Percentiles rank a stretch among this genome's conserved stretches.
Evolutionary conservation across 805 yeast species (phyloP).

Genomic region (Teunomyces gatunensis): DNA sequence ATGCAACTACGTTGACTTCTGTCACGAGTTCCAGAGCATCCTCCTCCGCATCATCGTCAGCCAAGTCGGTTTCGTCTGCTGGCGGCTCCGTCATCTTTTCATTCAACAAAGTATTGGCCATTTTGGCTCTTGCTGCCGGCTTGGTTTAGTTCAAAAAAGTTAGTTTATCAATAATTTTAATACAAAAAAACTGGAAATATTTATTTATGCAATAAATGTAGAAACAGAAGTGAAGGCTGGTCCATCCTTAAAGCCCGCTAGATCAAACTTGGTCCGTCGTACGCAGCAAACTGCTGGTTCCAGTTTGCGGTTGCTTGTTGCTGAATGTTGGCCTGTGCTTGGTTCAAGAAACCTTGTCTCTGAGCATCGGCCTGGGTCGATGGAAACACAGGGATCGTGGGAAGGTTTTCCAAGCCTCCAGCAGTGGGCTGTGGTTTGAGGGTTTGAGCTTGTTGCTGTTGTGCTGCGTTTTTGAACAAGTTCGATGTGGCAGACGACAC

Average conservation of each 20-base stretch:
- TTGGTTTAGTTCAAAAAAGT: not conserved
- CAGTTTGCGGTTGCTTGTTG: constrained; percentile 15
- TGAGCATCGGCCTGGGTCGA: constrained; percentile 52
- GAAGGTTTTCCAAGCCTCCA: constrained; percentile 68
- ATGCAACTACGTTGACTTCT: constrained; percentile 19
- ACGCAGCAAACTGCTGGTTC: constrained; percentile 9
- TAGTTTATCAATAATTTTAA: not conserved
- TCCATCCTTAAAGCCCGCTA: constrained; percentile 2
- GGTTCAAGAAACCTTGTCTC: constrained; percentile 31
- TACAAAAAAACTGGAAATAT: not conserved
- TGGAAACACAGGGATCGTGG: constrained; percentile 68
- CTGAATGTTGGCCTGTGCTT: constrained; percentile 36
- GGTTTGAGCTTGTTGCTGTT: constrained; percentile 22
- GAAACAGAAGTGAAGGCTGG: not conserved
- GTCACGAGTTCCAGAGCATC: constrained; percentile 15
- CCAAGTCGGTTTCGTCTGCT: not conserved
- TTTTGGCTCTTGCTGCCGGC: not conserved
- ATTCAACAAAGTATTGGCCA: not conserved
- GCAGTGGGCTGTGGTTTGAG: constrained; percentile 59
- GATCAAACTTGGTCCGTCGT: constrained; percentile 26
- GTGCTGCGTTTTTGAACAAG: constrained; percentile 25
- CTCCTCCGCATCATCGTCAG: constrained; percentile 6
- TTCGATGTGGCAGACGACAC: constrained; percentile 34
- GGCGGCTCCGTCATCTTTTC: constrained; percentile 4
- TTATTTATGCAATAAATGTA: not conserved